Conservation (phyloP, 1,284 basidiomycete species). For the Leccinum glutinopallens region DNA sequence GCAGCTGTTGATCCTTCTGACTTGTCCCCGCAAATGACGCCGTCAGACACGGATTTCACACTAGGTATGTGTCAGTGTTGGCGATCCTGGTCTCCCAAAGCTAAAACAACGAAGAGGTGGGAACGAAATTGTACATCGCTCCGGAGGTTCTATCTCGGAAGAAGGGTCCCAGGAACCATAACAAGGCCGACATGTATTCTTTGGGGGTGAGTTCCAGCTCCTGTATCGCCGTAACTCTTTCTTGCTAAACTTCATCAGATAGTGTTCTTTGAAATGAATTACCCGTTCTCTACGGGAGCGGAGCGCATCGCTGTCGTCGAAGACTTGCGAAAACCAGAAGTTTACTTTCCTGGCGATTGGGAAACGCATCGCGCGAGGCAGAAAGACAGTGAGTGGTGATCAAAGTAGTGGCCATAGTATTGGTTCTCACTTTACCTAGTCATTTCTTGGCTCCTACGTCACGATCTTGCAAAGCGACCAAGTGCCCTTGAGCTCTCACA, state of each 20-base stretch:
- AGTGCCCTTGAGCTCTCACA: slow-evolving; percentile 85
- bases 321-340: slow-evolving; percentile 69
- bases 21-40: slow-evolving; percentile 48
- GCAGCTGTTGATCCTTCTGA: slow-evolving; percentile 73
- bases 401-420: not conserved
- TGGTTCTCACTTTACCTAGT: slow-evolving; percentile 44
- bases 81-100: not conserved
- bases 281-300: slow-evolving; percentile 81
- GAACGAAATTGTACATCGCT: slow-evolving; percentile 91
- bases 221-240: not conserved
- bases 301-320: slow-evolving; percentile 87
- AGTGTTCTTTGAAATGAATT: slow-evolving; percentile 99
- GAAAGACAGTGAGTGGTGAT: slow-evolving; percentile 57
- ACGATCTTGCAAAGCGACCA: slow-evolving; percentile 82
- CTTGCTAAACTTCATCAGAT: slow-evolving; percentile 51
- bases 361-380: slow-evolving; percentile 62
- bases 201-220: slow-evolving; percentile 63
- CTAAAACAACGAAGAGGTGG: slow-evolving; percentile 64
- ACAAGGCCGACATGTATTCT: slow-evolving; percentile 95
- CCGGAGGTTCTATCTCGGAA: slow-evolving; percentile 78
- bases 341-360: slow-evolving; percentile 82
- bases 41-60: slow-evolving; percentile 69
- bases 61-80: slow-evolving; percentile 49
- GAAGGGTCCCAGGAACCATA: slow-evolving; percentile 67
- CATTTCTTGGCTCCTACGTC: slow-evolving; percentile 81